phyloP scores from a whole-genome alignment of 2,329 filamentous ascomycete species.

The Nakataea oryzae region DNA sequence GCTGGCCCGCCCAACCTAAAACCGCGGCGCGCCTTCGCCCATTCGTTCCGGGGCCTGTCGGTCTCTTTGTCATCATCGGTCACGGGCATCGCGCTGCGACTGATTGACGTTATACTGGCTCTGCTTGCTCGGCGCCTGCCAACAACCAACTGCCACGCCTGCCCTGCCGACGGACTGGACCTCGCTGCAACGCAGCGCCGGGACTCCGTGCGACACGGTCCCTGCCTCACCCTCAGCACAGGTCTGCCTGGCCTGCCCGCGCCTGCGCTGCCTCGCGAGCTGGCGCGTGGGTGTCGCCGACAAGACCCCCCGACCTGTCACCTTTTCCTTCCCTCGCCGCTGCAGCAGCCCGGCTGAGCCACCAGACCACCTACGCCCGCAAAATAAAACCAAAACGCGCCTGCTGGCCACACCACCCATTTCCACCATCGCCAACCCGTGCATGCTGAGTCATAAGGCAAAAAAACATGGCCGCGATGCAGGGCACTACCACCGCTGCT shows the following conservation, averaged over 20 bases:
- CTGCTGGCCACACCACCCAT: background rate
- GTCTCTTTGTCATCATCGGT: background rate
- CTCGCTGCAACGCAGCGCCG: background rate
- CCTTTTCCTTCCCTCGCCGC: background rate
- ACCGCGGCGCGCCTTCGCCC: background rate
- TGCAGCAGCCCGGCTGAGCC: background rate
- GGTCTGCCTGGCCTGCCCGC: background rate
- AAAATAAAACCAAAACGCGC: background rate
- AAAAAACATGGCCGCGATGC: constrained; percentile 1
- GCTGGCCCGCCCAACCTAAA: background rate
- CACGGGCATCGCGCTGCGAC: background rate
- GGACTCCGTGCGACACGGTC: background rate
- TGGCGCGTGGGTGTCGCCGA: background rate
- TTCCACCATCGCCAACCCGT: background rate
- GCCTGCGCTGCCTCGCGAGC: background rate
- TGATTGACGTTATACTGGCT: no score
- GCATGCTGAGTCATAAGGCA: constrained; percentile 7
- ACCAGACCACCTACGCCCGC: background rate
- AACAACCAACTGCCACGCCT: no score
- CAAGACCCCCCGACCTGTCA: background rate
- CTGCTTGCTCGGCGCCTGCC: background rate
- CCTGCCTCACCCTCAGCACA: background rate
- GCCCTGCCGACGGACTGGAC: no score
- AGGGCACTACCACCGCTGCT: constrained; percentile 2
- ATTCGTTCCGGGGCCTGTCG: background rate